Percentiles rank a stretch among this genome's conserved stretches.
phyloP scores from a whole-genome alignment of 1,284 basidiomycete species.

The Tranzscheliella williamsii region DNA sequence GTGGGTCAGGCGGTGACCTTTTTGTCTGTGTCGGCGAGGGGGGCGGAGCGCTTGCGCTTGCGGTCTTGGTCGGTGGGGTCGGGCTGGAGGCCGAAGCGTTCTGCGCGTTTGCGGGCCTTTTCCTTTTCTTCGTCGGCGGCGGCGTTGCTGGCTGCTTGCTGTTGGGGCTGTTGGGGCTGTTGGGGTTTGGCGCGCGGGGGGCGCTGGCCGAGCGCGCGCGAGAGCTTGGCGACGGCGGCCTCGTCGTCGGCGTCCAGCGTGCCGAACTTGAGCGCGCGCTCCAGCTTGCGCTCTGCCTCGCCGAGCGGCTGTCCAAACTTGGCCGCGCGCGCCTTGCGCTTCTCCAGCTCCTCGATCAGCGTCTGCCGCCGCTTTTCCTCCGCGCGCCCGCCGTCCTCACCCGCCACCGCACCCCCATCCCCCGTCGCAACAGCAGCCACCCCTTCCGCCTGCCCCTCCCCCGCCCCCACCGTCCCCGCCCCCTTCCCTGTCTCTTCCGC shows the following conservation, averaged over 20 bases:
- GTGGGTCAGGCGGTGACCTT: slow-evolving; percentile 9
- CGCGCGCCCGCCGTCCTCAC: background rate
- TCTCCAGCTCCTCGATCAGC: slow-evolving; percentile 50
- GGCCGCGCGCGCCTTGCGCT: slow-evolving; percentile 50
- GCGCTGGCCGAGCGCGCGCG: slow-evolving; percentile 8
- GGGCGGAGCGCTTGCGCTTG: slow-evolving; percentile 29
- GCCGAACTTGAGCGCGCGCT: slow-evolving; percentile 53
- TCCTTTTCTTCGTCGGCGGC: slow-evolving; percentile 32
- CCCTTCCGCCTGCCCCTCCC: background rate
- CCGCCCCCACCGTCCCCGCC: background rate
- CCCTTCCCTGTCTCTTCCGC: no score
- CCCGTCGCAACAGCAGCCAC: slow-evolving; percentile 1
- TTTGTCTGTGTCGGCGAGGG: slow-evolving; percentile 2
- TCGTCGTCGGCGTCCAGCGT: slow-evolving; percentile 29
- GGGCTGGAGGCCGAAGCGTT: slow-evolving; percentile 41
- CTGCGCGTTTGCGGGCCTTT: slow-evolving; percentile 37
- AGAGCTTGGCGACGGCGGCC: slow-evolving; percentile 19
- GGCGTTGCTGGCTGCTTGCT: slow-evolving; percentile 12
- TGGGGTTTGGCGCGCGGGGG: background rate
- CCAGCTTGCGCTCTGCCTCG: slow-evolving; percentile 50
- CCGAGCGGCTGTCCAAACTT: slow-evolving; percentile 51
- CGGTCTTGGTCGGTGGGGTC: slow-evolving; percentile 27
- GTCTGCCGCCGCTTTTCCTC: slow-evolving; percentile 34
- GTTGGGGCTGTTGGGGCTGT: background rate
- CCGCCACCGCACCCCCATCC: background rate